These are phyloP conservation scores for Diaporthe ampelina DNA, from an alignment of 2,329 filamentous ascomycete species.

Conservation along the genomic window DNA sequence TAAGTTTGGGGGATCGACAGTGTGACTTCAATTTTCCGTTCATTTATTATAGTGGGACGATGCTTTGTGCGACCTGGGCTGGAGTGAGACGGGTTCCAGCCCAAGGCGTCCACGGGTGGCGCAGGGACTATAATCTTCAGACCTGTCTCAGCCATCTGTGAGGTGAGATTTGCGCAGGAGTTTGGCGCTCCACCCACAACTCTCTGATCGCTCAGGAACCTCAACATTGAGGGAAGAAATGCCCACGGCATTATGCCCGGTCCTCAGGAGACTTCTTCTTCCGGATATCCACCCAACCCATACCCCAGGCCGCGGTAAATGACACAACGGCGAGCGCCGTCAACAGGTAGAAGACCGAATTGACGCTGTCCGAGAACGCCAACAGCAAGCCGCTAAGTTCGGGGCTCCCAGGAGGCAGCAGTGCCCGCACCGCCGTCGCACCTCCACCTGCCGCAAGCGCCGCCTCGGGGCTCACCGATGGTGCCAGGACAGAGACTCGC, in stretches of 20 bases:
- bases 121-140: too few species aligned
- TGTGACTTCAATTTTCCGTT: too few species aligned
- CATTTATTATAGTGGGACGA: too few species aligned
- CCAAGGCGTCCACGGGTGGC: too few species aligned
- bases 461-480: constrained; percentile 20
- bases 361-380: constrained; percentile 32
- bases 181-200: too few species aligned
- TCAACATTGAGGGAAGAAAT: too few species aligned
- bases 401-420: constrained; percentile 12
- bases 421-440: background rate
- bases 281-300: constrained; percentile 22
- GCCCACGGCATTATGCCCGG: background rate
- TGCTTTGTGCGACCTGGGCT: too few species aligned
- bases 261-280: background rate
- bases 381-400: constrained; percentile 22
- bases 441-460: constrained; percentile 15
- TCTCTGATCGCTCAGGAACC: too few species aligned
- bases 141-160: too few species aligned
- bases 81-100: too few species aligned
- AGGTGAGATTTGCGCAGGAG: too few species aligned
- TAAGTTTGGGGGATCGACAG: too few species aligned
- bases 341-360: constrained; percentile 29
- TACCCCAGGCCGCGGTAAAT: constrained; percentile 1
- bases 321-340: background rate
- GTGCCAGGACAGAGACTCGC: background rate